Base-by-base conservation (phyloP, 2,329 filamentous ascomycete genomes). In the Pseudogymnoascus sp. region DNA sequence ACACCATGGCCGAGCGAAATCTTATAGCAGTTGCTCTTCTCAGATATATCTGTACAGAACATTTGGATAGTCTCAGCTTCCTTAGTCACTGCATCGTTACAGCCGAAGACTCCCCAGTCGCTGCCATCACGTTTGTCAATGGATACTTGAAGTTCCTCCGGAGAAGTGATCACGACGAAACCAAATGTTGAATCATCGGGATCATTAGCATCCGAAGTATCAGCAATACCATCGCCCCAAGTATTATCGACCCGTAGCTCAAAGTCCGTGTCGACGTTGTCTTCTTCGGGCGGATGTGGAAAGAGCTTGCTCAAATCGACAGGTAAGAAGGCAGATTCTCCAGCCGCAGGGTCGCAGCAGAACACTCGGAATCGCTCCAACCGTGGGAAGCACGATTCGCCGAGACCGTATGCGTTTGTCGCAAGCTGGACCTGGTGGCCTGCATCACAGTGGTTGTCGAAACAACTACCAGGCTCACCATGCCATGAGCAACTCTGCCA, bases 111-210 rank as follows among this genome's bases (percentile, higher is more conserved):
- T 35, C 73, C 72, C 72, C 69, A 73, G 60, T 70, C 69, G 11
- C 71, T 73, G 6, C 72, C 71, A 59, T 74, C 71, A 35, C 71
- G 67, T 63, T 71, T 73, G 63, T 70, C 67, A 10, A 73, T 67
- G 11, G 67, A 66, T 16, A 65, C 59, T 16, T 71, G 68, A 18
- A 71, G 40, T 33, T 69, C 67, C 47, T 71, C 68, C 16, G 70
- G 68, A n/a, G 63, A 64, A 16, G 63, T 64, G 2, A 69, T 47
- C 12, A 69, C 66, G 14, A 64, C 47, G 35, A 69, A 69, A 8
- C 61, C 50, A 56, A 68, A 67, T 10, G 64, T 59, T 3, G 63
- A 60, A 53, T 68, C 62, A 59, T 65, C 38, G 11, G 66, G 67
- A 11, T 63, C 23, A 25, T 65, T 50, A 1, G 50, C 38, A 12